Evolutionary conservation across 2,329 filamentous ascomycete genomes (phyloP).

Genomic region (Venturia nashicola): DNA sequence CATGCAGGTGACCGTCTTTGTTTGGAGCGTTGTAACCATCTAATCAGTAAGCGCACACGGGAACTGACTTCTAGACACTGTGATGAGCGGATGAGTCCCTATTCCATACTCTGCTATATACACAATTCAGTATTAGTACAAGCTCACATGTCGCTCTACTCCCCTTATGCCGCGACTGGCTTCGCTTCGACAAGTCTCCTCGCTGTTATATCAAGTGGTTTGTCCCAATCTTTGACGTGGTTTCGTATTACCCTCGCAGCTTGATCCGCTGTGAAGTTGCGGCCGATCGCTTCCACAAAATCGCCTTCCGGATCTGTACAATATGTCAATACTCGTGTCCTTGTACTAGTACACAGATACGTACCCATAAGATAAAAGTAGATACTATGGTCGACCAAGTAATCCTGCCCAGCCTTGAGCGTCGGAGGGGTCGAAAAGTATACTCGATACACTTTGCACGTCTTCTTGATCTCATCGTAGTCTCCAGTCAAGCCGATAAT

Average conservation of each 20-base stretch:
- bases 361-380: slow-evolving; percentile 95
- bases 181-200: not conserved
- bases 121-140: not conserved
- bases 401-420: slow-evolving; percentile 88
- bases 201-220: slow-evolving; percentile 36
- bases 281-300: slow-evolving; percentile 91
- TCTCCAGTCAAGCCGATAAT: slow-evolving; percentile 85
- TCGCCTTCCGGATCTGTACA: slow-evolving; percentile 80
- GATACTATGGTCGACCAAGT: slow-evolving; percentile 96
- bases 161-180: not conserved
- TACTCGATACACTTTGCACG: slow-evolving; percentile 92
- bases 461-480: slow-evolving; percentile 84
- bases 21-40: not conserved
- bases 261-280: slow-evolving; percentile 83
- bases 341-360: not conserved
- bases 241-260: slow-evolving; percentile 73
- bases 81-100: not conserved
- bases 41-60: not conserved
- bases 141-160: not conserved
- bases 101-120: not conserved
- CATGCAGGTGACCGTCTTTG: not conserved
- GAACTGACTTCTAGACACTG: not conserved
- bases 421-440: slow-evolving; percentile 90
- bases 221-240: slow-evolving; percentile 71
- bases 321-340: slow-evolving; percentile 15